Evolutionary conservation across 139 green algal species (phyloP).

Genomic region (Yamagishiella unicocca): DNA sequence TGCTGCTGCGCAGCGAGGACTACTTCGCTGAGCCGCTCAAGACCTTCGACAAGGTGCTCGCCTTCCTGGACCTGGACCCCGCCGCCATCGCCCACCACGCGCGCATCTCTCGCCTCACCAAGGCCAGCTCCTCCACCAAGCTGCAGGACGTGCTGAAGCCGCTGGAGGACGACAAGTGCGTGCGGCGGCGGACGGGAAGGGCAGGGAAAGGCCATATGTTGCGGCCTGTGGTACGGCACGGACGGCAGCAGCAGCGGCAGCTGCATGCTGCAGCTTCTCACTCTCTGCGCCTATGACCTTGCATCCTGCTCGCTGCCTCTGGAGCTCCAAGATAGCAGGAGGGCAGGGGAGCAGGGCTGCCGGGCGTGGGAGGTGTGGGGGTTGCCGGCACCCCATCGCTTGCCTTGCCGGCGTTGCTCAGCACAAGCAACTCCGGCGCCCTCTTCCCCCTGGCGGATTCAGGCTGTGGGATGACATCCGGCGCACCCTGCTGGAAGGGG

Average conservation of each 20-base stretch:
- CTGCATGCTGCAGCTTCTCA: neutral
- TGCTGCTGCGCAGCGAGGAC: slow-evolving; percentile 38
- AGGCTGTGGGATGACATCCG: slow-evolving; percentile 31
- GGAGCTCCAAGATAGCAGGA: neutral
- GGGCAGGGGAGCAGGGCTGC: too few species aligned
- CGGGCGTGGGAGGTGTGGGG: neutral
- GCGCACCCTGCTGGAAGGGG: neutral
- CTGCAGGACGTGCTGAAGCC: too few species aligned
- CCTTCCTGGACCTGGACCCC: slow-evolving; percentile 17
- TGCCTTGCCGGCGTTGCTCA: too few species aligned
- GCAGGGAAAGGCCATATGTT: neutral
- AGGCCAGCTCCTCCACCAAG: neutral
- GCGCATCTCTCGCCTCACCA: neutral
- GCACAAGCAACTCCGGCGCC: too few species aligned
- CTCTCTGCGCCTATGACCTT: too few species aligned
- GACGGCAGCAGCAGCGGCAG: neutral
- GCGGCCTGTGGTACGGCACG: neutral
- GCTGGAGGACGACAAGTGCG: neutral
- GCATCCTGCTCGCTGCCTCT: too few species aligned
- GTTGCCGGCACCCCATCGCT: too few species aligned
- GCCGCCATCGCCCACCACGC: neutral
- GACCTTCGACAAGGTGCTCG: neutral
- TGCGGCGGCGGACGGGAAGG: neutral
- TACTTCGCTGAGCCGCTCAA: neutral
- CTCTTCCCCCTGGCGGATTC: too few species aligned